These are phyloP conservation scores for Aphanomyces cochlioides DNA, from an alignment of 352 stramenopile species.

Conservation along the genomic window DNA sequence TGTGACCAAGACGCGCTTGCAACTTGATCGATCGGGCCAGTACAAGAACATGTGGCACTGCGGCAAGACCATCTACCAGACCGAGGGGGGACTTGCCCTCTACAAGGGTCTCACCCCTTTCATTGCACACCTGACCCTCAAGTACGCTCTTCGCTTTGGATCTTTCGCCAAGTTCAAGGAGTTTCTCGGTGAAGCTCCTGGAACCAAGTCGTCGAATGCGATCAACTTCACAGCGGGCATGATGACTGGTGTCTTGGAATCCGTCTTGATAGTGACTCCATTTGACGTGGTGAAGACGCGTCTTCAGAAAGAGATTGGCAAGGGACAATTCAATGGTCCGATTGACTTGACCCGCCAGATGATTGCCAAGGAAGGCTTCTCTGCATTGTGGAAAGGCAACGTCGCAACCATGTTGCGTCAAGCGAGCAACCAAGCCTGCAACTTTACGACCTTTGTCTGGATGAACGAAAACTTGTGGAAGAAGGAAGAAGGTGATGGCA, in stretches of 20 bases:
- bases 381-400: slow-evolving; percentile 94
- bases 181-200: slow-evolving; percentile 64
- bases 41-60: slow-evolving; percentile 87
- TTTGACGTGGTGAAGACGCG: slow-evolving; percentile 98
- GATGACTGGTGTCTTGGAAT: slow-evolving; percentile 92
- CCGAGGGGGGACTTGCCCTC: slow-evolving; percentile 64
- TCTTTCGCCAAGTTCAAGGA: slow-evolving; percentile 86
- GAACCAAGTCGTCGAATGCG: slow-evolving; percentile 59
- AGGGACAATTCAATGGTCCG: slow-evolving; percentile 85
- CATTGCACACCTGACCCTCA: slow-evolving; percentile 86
- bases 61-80: slow-evolving; percentile 70
- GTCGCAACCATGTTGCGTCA: slow-evolving; percentile 96
- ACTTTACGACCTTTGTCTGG: slow-evolving; percentile 94
- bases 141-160: slow-evolving; percentile 86
- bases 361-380: slow-evolving; percentile 89
- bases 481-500: slow-evolving; percentile 85
- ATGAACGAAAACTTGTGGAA: slow-evolving; percentile 91
- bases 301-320: slow-evolving; percentile 92
- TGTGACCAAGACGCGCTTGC: slow-evolving; percentile 82
- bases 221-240: slow-evolving; percentile 90
- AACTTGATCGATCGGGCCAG: slow-evolving; percentile 66
- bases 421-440: slow-evolving; percentile 97
- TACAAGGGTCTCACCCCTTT: slow-evolving; percentile 87
- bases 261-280: slow-evolving; percentile 95
- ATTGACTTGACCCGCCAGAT: slow-evolving; percentile 93